A percentile compares a stretch with the other conserved stretches of the same genome.
Evolutionary conservation across 2,329 filamentous ascomycete genomes (phyloP).

Genomic region (Claviceps arundinis): DNA sequence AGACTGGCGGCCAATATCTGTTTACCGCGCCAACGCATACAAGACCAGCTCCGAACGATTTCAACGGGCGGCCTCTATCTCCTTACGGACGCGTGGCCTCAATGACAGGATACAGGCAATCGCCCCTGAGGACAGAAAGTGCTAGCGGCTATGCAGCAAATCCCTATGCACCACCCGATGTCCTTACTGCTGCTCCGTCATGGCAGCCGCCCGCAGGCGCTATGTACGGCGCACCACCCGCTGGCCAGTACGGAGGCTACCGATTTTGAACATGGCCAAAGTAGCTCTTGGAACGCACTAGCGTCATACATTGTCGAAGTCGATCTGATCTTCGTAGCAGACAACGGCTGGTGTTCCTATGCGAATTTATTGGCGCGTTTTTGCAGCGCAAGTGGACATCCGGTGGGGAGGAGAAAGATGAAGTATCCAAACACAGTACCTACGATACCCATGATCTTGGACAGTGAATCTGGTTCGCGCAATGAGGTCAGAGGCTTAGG

Average conservation of each 20-base stretch:
- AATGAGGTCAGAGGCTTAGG: not conserved
- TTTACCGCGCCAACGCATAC: constrained; percentile 22
- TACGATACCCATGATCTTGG: not conserved
- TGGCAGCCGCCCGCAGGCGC: constrained; percentile 18
- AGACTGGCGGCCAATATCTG: constrained; percentile 22
- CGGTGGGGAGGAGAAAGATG: not conserved
- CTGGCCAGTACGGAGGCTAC: constrained; percentile 24
- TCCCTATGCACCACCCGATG: constrained; percentile 18
- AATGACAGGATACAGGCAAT: constrained; percentile 35
- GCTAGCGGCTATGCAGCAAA: constrained; percentile 15
- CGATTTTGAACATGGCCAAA: constrained; percentile 14
- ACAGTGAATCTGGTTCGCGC: not conserved
- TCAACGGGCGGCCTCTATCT: constrained; percentile 30
- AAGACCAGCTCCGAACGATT: constrained; percentile 31
- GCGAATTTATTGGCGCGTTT: constrained; percentile 6
- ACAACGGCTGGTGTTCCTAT: constrained; percentile 1
- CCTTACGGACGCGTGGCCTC: constrained; percentile 32
- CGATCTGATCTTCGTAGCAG: not conserved
- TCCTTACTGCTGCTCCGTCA: constrained; percentile 10
- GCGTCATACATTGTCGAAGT: not conserved
- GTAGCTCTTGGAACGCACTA: not conserved
- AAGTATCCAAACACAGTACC: not conserved
- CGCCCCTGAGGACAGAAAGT: constrained; percentile 35
- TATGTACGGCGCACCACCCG: constrained; percentile 18
- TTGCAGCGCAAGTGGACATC: constrained; percentile 15